Percentiles rank a stretch among this genome's conserved stretches.
phyloP scores from a whole-genome alignment of 2,329 filamentous ascomycete genomes.

The Ophiostoma himal-ulmi region DNA sequence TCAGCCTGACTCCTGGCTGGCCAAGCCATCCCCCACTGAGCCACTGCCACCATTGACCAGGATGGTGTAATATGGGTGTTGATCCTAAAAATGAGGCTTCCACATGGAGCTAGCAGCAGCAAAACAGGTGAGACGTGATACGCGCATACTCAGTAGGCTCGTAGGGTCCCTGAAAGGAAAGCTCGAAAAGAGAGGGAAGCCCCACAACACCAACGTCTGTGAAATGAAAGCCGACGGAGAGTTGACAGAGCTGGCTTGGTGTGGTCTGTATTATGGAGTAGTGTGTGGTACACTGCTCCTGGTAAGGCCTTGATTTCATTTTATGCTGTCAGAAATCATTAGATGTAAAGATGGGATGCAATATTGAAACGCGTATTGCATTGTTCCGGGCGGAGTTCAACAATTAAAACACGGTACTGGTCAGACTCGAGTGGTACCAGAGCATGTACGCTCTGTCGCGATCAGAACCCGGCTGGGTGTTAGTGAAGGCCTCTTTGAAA shows the following conservation, averaged over 20 bases:
- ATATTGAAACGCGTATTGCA: not conserved
- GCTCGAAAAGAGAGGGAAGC: conserved; percentile 10
- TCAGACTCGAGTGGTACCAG: not conserved
- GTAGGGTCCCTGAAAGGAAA: conserved; percentile 14
- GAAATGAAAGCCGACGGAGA: not conserved
- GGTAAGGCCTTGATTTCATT: not conserved
- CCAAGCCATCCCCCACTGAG: not conserved
- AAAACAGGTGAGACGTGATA: conserved; percentile 13
- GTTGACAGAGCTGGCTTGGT: not conserved
- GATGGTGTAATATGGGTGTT: conserved; percentile 8
- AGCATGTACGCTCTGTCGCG: not conserved
- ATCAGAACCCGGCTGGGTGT: not conserved
- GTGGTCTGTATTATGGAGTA: not conserved
- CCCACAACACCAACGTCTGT: conserved; percentile 12
- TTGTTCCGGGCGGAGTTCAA: not conserved
- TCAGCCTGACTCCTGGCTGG: not conserved
- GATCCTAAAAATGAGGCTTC: conserved; percentile 14
- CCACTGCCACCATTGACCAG: conserved; percentile 10
- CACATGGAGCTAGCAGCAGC: conserved; percentile 15
- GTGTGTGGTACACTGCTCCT: not conserved
- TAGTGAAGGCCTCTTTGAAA: not conserved
- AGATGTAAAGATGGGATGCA: not conserved
- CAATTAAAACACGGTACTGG: not conserved
- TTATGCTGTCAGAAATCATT: conserved; percentile 3
- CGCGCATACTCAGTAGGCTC: conserved; percentile 19